These are phyloP conservation scores for Zygoascus ofunaensis DNA, from an alignment of 805 yeast genomes.

Conservation along the genomic window DNA sequence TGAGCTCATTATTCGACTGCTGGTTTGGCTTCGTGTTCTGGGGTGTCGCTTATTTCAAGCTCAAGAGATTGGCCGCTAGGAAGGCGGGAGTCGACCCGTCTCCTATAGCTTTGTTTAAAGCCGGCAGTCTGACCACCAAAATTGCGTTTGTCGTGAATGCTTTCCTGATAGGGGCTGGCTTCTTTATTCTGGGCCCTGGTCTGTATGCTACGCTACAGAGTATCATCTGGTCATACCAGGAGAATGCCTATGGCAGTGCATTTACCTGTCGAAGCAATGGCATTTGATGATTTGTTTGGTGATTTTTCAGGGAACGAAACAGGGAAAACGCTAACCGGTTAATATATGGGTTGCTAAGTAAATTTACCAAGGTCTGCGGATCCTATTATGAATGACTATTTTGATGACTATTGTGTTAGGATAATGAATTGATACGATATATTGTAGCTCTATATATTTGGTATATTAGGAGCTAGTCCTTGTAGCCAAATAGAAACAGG, in stretches of 20 bases:
- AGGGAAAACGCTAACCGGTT: neutral
- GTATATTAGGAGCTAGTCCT: too few species aligned
- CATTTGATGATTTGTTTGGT: too few species aligned
- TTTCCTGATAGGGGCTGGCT: conserved; percentile 37
- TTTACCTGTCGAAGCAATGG: conserved; percentile 44
- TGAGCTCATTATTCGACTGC: conserved; percentile 55
- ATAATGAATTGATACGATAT: too few species aligned
- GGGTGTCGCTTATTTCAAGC: conserved; percentile 47
- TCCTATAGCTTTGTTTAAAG: conserved; percentile 27
- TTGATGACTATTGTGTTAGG: too few species aligned
- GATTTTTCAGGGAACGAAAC: too few species aligned
- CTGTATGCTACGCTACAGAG: conserved; percentile 47
- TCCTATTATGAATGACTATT: too few species aligned
- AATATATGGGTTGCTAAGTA: too few species aligned
- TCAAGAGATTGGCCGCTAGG: conserved; percentile 33
- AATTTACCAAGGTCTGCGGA: too few species aligned
- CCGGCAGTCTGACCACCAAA: conserved; percentile 24
- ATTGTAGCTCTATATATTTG: too few species aligned
- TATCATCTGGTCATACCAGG: conserved; percentile 42
- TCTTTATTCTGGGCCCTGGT: conserved; percentile 53
- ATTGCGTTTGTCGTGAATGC: conserved; percentile 32
- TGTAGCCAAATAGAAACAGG: too few species aligned
- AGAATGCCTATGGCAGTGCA: conserved; percentile 41
- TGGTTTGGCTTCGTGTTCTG: conserved; percentile 60
- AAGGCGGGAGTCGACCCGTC: too few species aligned